A percentile compares a stretch with the other conserved stretches of the same genome.
Conservation (phyloP, 768 basidiomycete genomes). For the Boletus insuetus region DNA sequence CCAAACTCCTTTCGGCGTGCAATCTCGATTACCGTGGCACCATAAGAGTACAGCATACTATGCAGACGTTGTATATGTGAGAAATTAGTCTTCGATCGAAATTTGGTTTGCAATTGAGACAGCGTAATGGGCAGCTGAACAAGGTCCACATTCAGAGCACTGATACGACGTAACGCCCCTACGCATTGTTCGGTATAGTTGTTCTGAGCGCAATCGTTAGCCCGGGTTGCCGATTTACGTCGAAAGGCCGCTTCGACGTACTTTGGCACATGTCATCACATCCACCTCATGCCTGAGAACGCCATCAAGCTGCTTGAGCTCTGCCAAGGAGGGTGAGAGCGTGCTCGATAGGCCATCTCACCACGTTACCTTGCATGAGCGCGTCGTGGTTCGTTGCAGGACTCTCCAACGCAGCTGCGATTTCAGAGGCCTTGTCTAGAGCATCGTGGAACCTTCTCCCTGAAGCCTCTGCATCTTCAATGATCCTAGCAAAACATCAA, state of each 20-base stretch:
- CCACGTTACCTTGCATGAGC: slow-evolving; percentile 48
- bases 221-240: neutral
- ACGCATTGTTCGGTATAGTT: slow-evolving; percentile 68
- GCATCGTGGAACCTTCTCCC: slow-evolving; percentile 57
- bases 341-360: neutral
- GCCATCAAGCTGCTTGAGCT: slow-evolving; percentile 63
- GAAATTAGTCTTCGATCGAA: slow-evolving; percentile 79
- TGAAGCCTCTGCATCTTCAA: slow-evolving; percentile 60
- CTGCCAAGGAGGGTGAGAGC: slow-evolving; percentile 34
- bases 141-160: slow-evolving; percentile 77
- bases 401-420: slow-evolving; percentile 52
- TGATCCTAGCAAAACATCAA: slow-evolving; percentile 37
- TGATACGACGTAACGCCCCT: slow-evolving; percentile 68
- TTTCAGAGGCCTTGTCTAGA: slow-evolving; percentile 52
- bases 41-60: slow-evolving; percentile 88
- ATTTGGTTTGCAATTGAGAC: slow-evolving; percentile 62
- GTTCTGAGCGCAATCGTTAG: slow-evolving; percentile 48
- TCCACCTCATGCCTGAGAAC: slow-evolving; percentile 60
- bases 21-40: slow-evolving; percentile 86
- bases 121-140: slow-evolving; percentile 69
- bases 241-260: slow-evolving; percentile 20
- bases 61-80: slow-evolving; percentile 89
- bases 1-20: slow-evolving; percentile 89
- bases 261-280: slow-evolving; percentile 54
- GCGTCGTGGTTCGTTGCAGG: slow-evolving; percentile 49